These are phyloP conservation scores for Salix suchowensis DNA, from an alignment of 345 rosid species.

Conservation along the genomic window DNA sequence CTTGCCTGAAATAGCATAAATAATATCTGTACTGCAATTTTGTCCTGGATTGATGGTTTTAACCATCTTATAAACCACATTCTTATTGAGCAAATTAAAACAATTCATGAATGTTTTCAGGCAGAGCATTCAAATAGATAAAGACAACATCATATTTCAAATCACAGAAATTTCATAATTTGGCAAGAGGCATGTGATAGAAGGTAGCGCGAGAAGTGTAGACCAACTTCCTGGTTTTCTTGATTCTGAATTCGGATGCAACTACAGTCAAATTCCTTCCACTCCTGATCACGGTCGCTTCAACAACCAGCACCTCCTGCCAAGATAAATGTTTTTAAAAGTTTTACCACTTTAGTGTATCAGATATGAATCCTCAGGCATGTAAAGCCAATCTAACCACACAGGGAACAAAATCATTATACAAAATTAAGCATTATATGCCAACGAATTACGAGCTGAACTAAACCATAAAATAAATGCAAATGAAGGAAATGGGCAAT, in stretches of 20 bases:
- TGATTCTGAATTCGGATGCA: slow-evolving; percentile 50
- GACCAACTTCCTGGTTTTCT: slow-evolving; percentile 44
- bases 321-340: too few relatives aligned
- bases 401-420: neutral
- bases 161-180: slow-evolving; percentile 34
- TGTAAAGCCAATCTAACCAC: neutral
- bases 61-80: neutral
- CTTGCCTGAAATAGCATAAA: too few relatives aligned
- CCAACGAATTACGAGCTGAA: neutral
- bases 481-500: neutral
- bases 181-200: slow-evolving; percentile 46
- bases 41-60: too few relatives aligned
- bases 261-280: slow-evolving; percentile 70
- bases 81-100: neutral
- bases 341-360: neutral
- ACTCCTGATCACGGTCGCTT: slow-evolving; percentile 58
- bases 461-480: neutral
- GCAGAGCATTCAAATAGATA: neutral
- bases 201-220: slow-evolving; percentile 60
- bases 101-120: neutral
- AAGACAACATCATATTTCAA: neutral
- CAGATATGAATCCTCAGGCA: neutral
- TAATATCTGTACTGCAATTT: too few relatives aligned
- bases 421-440: neutral
- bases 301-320: slow-evolving; percentile 52